Evolutionary conservation across 108 stramenopile species (phyloP).

Genomic region (Halocafeteria seosinensis): DNA sequence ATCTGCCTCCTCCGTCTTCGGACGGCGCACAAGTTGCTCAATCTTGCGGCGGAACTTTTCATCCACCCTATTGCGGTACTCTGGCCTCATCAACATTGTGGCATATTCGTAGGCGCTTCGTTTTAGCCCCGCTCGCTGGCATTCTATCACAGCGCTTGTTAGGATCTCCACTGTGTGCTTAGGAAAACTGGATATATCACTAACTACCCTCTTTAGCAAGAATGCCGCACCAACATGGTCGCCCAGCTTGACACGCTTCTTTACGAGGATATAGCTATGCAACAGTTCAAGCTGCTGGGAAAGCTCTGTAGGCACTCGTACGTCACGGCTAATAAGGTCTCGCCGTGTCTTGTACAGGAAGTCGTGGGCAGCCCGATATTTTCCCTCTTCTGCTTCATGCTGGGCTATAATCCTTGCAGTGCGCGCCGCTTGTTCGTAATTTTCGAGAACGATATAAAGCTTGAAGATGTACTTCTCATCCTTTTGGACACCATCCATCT

Average conservation of each 20-base stretch:
- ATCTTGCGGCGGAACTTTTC: conserved; percentile 39
- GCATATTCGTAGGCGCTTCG: conserved; percentile 37
- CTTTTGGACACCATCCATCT: conserved; percentile 43
- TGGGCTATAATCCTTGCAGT: conserved; percentile 42
- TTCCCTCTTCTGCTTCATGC: conserved; percentile 38
- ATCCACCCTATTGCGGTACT: conserved; percentile 29
- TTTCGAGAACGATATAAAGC: conserved; percentile 45
- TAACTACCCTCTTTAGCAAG: conserved; percentile 36
- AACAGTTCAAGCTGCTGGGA: conserved; percentile 27
- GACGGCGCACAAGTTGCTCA: conserved; percentile 43
- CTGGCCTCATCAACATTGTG: conserved; percentile 28
- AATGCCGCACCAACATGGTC: conserved; percentile 36
- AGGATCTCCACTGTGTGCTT: conserved; percentile 32
- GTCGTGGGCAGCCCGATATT: conserved; percentile 34
- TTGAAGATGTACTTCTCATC: conserved; percentile 43
- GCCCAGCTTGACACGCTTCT: conserved; percentile 23
- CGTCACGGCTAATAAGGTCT: conserved; percentile 14
- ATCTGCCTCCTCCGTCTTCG: conserved; percentile 23
- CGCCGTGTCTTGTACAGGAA: conserved; percentile 31
- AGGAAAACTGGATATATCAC: conserved; percentile 36
- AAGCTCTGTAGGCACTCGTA: conserved; percentile 28
- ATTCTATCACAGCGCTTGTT: conserved; percentile 41
- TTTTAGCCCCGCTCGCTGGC: conserved; percentile 42
- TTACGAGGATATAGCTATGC: conserved; percentile 34
- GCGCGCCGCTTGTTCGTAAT: conserved; percentile 34